Conservation (phyloP, 2,329 filamentous ascomycete species). For the Penicillium sp. region DNA sequence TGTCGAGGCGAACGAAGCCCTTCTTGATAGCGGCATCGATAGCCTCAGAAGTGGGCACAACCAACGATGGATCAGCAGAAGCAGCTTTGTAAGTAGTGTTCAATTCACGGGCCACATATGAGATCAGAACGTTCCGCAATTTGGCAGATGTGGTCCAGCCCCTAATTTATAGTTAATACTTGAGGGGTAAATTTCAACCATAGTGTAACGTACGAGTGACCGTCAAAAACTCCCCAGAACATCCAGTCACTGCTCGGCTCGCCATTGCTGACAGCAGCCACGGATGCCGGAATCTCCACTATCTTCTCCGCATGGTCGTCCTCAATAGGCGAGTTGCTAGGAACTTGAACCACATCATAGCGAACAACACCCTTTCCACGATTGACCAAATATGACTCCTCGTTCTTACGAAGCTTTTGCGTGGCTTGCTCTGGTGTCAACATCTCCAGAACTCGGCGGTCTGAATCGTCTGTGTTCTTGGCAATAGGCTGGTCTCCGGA, state of each 20-base stretch:
- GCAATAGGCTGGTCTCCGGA: slow-evolving; percentile 82
- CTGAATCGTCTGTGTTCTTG: slow-evolving; percentile 82
- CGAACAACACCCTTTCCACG: slow-evolving; percentile 87
- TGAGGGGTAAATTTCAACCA: neutral
- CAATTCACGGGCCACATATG: slow-evolving; percentile 86
- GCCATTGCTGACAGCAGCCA: slow-evolving; percentile 55
- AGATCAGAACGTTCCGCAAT: slow-evolving; percentile 86
- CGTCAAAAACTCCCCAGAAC: slow-evolving; percentile 99
- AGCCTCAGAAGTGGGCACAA: slow-evolving; percentile 71
- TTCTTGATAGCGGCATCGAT: slow-evolving; percentile 90
- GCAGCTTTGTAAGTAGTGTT: slow-evolving; percentile 86
- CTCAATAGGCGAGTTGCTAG: slow-evolving; percentile 96
- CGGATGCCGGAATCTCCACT: slow-evolving; percentile 73
- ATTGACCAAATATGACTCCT: slow-evolving; percentile 88
- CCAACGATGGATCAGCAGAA: slow-evolving; percentile 54
- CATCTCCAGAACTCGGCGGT: slow-evolving; percentile 90
- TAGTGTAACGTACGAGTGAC: slow-evolving; percentile 71
- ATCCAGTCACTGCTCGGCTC: slow-evolving; percentile 82
- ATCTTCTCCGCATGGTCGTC: slow-evolving; percentile 99
- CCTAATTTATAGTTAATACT: slow-evolving; percentile 47
- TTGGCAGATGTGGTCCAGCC: slow-evolving; percentile 99
- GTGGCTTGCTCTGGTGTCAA: slow-evolving; percentile 90
- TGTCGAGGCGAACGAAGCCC: slow-evolving; percentile 81
- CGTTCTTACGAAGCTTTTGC: slow-evolving; percentile 79
- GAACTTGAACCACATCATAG: slow-evolving; percentile 91